Percentiles rank a stretch among this genome's conserved stretches.
These are phyloP conservation scores for Cadophora malorum DNA, from an alignment of 2,329 filamentous ascomycete species.

Conservation along the genomic window DNA sequence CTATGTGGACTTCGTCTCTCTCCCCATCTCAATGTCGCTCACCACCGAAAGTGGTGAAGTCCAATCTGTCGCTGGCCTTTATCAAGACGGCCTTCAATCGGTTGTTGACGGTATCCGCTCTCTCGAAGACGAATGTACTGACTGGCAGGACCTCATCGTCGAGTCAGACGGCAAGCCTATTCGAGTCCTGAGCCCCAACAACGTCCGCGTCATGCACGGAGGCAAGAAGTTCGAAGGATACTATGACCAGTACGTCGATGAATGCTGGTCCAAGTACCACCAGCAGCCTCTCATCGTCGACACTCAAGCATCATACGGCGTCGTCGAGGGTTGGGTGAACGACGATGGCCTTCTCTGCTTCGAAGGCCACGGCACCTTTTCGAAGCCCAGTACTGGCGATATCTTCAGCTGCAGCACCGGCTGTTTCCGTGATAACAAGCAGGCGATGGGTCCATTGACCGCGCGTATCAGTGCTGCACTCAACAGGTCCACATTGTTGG, in stretches of 20 bases:
- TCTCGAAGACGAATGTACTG: conserved; percentile 53
- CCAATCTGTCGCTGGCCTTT: conserved; percentile 64
- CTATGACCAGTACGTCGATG: conserved; percentile 54
- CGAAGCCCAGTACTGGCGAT: conserved; percentile 62
- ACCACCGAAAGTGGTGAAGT: conserved; percentile 49
- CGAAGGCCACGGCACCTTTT: conserved; percentile 55
- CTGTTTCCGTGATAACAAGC: conserved; percentile 54
- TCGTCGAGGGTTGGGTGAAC: conserved; percentile 46
- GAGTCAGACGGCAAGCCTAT: conserved; percentile 43
- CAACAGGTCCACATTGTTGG: conserved; percentile 34
- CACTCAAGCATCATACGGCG: background rate
- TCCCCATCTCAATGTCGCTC: conserved; percentile 64
- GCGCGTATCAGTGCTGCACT: conserved; percentile 34
- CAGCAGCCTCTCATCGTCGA: background rate
- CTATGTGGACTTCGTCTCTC: conserved; percentile 76
- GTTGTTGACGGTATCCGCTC: conserved; percentile 60
- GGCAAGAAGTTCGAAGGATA: conserved; percentile 53
- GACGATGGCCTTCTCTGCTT: conserved; percentile 50
- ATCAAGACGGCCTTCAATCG: conserved; percentile 57
- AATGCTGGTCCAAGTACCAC: conserved; percentile 40
- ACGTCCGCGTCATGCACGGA: conserved; percentile 47
- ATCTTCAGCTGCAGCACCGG: conserved; percentile 71
- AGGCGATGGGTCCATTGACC: conserved; percentile 29
- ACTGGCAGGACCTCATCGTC: conserved; percentile 64
- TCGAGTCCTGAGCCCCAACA: conserved; percentile 52